phyloP scores from a whole-genome alignment of 805 yeast species.

The Cyberlindnera maritima region DNA sequence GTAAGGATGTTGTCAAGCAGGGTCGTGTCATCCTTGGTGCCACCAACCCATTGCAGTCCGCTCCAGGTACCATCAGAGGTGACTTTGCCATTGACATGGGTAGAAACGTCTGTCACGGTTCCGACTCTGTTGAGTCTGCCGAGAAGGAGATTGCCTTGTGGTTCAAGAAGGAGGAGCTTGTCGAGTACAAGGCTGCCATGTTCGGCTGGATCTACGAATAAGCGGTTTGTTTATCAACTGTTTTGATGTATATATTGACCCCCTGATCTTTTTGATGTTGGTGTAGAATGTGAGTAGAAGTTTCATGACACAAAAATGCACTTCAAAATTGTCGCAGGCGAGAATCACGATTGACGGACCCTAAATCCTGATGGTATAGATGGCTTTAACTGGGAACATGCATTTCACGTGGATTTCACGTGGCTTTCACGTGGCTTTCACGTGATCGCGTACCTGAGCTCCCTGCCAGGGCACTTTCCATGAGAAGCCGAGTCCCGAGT shows the following conservation, averaged over 20 bases:
- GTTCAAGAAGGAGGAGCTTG: slow-evolving; percentile 97
- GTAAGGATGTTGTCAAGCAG: slow-evolving; percentile 98
- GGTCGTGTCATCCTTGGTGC: slow-evolving; percentile 98
- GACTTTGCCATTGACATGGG: slow-evolving; percentile 98
- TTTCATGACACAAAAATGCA: too few relatives aligned
- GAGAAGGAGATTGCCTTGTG: slow-evolving; percentile 92
- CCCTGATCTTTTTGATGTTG: neutral
- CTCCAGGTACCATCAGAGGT: slow-evolving; percentile 99
- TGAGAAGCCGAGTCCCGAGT: too few relatives aligned
- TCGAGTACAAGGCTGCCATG: slow-evolving; percentile 84
- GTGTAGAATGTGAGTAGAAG: too few relatives aligned
- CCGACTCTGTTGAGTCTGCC: slow-evolving; percentile 98
- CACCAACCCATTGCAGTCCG: slow-evolving; percentile 95
- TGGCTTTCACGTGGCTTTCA: too few relatives aligned
- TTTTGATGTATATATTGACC: neutral
- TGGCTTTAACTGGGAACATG: too few relatives aligned
- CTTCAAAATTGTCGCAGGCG: too few relatives aligned
- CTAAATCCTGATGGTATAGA: too few relatives aligned
- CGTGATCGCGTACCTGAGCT: too few relatives aligned
- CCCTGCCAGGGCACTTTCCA: too few relatives aligned
- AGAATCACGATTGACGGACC: too few relatives aligned
- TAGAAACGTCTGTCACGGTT: slow-evolving; percentile 99
- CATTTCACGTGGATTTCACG: too few relatives aligned
- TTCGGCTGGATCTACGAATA: slow-evolving; percentile 94
- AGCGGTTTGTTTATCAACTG: slow-evolving; percentile 22